phyloP scores from a whole-genome alignment of 2,329 filamentous ascomycete genomes.

The Ascosphaera aggregata region DNA sequence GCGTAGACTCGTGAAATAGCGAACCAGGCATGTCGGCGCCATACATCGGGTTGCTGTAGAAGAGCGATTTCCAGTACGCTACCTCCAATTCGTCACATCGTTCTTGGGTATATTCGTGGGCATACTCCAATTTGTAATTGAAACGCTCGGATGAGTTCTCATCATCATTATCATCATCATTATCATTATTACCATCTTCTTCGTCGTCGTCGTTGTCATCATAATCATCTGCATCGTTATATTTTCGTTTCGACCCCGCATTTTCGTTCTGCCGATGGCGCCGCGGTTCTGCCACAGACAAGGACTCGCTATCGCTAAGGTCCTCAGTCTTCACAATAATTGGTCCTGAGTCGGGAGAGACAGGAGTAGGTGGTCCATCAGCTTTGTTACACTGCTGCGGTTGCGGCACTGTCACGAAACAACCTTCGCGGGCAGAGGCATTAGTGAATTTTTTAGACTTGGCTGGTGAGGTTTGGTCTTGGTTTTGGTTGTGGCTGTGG shows the following conservation, averaged over 20 bases:
- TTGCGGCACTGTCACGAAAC: no score
- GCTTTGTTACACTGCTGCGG: no score
- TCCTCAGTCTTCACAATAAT: conserved; percentile 32
- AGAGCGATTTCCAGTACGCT: conserved; percentile 92
- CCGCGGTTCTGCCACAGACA: conserved; percentile 20
- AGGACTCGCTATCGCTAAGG: conserved; percentile 20
- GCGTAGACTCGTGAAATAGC: conserved; percentile 66
- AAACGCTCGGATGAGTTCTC: conserved; percentile 86
- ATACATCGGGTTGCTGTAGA: conserved; percentile 84
- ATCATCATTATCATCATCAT: no score
- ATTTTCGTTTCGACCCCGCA: conserved; percentile 67
- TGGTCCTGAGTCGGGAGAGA: conserved; percentile 29
- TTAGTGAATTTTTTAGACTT: no score
- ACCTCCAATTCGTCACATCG: conserved; percentile 87
- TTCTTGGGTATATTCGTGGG: conserved; percentile 73
- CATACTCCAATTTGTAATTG: conserved; percentile 63
- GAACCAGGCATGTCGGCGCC: conserved; percentile 93
- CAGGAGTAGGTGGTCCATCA: conserved; percentile 29
- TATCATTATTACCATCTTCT: no score
- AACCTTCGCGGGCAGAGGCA: no score
- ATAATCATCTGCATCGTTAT: conserved; percentile 50
- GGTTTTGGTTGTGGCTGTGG: no score
- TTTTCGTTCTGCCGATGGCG: no score
- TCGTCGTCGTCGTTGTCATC: conserved; percentile 82
- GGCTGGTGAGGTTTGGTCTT: no score